These are phyloP conservation scores for Pseudogymnoascus sp. DNA, from an alignment of 2,329 filamentous ascomycete genomes.

Conservation along the genomic window DNA sequence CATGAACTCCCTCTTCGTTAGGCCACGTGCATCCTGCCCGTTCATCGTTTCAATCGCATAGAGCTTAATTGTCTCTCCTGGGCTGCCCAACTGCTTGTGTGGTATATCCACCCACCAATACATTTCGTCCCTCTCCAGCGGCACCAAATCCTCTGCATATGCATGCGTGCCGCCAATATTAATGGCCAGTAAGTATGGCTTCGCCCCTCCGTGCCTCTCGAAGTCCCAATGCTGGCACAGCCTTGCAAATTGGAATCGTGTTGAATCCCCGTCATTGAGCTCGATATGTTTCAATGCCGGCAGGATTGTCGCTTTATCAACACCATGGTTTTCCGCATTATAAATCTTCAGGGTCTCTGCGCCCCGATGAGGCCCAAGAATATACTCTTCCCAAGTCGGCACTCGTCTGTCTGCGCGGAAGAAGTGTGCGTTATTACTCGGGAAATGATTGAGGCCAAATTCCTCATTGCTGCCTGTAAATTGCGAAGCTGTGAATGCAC, in stretches of 20 bases:
- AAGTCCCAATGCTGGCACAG: slow-evolving; percentile 76
- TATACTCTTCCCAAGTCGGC: slow-evolving; percentile 75
- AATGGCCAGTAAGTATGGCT: slow-evolving; percentile 61
- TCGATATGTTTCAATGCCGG: slow-evolving; percentile 53
- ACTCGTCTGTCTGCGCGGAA: slow-evolving; percentile 64
- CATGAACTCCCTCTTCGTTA: slow-evolving; percentile 23
- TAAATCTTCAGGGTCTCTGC: slow-evolving; percentile 40
- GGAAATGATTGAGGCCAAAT: slow-evolving; percentile 77
- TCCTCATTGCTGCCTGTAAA: slow-evolving; percentile 62
- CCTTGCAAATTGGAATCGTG: slow-evolving; percentile 75
- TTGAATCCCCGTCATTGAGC: slow-evolving; percentile 39
- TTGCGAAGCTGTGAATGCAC: slow-evolving; percentile 55
- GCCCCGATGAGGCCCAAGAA: slow-evolving; percentile 48
- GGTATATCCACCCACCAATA: slow-evolving; percentile 76
- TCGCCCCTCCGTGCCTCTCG: slow-evolving; percentile 56
- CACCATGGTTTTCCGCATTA: slow-evolving; percentile 39
- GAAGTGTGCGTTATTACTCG: slow-evolving; percentile 57
- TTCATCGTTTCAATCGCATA: slow-evolving; percentile 46
- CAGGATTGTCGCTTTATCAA: slow-evolving; percentile 49
- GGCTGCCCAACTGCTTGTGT: slow-evolving; percentile 53
- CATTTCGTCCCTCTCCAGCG: slow-evolving; percentile 68
- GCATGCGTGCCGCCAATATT: slow-evolving; percentile 52
- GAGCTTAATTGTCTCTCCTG: slow-evolving; percentile 60
- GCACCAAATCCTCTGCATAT: slow-evolving; percentile 53
- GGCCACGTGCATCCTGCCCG: slow-evolving; percentile 27